These are phyloP conservation scores for Begonia peltatifolia DNA, from an alignment of 306 rosid species.

Conservation along the genomic window DNA sequence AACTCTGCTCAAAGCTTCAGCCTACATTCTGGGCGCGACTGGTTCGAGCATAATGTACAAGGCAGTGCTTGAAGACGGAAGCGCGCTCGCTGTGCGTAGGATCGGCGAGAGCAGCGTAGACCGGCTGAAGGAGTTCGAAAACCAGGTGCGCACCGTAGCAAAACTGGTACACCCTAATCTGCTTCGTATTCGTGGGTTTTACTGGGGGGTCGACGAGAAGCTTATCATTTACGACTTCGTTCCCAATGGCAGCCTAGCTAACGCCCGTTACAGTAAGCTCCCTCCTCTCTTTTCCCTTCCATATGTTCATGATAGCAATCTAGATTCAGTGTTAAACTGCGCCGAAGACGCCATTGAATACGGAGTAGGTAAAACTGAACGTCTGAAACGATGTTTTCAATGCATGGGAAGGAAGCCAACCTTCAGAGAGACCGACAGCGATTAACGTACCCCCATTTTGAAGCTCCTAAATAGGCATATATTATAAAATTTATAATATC, in stretches of 20 bases:
- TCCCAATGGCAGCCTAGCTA: conserved; percentile 90
- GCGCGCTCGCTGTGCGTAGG: conserved; percentile 64
- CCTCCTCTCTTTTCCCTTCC: not conserved
- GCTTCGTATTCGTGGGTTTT: conserved; percentile 84
- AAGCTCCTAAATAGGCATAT: no score
- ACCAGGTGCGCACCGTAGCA: conserved; percentile 54
- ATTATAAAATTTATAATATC: no score
- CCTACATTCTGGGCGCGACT: conserved; percentile 77
- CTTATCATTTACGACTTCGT: conserved; percentile 88
- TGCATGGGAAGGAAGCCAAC: conserved; percentile 31
- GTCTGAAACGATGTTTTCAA: conserved; percentile 19
- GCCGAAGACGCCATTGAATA: conserved; percentile 18
- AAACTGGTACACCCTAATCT: conserved; percentile 76
- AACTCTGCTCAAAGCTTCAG: conserved; percentile 74
- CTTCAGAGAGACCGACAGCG: no score
- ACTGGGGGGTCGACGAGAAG: conserved; percentile 77
- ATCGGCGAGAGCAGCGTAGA: conserved; percentile 73
- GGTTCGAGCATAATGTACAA: conserved; percentile 96
- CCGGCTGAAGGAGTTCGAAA: conserved; percentile 76
- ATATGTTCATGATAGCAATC: conserved; percentile 13
- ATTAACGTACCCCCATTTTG: no score
- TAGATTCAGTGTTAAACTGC: conserved; percentile 10
- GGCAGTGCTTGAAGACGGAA: conserved; percentile 88
- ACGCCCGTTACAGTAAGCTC: conserved; percentile 85
- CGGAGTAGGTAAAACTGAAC: conserved; percentile 39